Evolutionary conservation across 176 grass and related monocot species (phyloP), one percentile per base, ranked within the genome.

Genomic region (Echinochloa phyllopogon): DNA sequence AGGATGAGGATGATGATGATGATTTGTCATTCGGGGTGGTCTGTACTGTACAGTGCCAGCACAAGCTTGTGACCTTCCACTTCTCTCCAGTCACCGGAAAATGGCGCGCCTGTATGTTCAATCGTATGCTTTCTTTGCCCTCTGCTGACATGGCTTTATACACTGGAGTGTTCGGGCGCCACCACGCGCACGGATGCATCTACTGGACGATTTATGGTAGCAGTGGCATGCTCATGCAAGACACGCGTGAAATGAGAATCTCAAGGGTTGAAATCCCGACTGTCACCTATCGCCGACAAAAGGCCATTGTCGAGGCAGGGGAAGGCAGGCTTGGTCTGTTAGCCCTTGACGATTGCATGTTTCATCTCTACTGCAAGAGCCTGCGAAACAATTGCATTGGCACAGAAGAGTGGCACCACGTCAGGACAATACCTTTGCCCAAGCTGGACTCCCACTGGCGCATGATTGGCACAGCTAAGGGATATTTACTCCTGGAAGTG

Each of bases 11-110:
- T n/a, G 69, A 40, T 33, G 48, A 44, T 15, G 7, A 16, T 0
- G 49, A 27, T 25, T 18, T 21, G 27, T 82, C 86, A 4, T 87
- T 87, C 42, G 27, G 63, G 41, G 71, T 87, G 29, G 39, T 82
- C 40, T 59, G 72, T 29, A 25, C 15, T 20, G 79, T 58, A 71
- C 70, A 58, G 13, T 44, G 20, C 5, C 39, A 38, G 27, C 37
- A 10, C 3, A 77, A 82, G 72, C 21, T 82, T 3, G 86, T 56
- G 10, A 5, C 49, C 70, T 82, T 76, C 72, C 27, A 69, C 52
- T 82, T 87, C 86, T 82, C 72, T 33, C 82, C 79, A 15, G 40
- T 23, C 3, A 48, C 60, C 1, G 70, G 50, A 15, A 3, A 68
- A 62, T 76, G 86, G 86, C 1, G 1, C 29, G 10, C 15, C 24